Base-by-base conservation (phyloP, 2,329 filamentous ascomycete genomes). In the Aspergillus niger region DNA sequence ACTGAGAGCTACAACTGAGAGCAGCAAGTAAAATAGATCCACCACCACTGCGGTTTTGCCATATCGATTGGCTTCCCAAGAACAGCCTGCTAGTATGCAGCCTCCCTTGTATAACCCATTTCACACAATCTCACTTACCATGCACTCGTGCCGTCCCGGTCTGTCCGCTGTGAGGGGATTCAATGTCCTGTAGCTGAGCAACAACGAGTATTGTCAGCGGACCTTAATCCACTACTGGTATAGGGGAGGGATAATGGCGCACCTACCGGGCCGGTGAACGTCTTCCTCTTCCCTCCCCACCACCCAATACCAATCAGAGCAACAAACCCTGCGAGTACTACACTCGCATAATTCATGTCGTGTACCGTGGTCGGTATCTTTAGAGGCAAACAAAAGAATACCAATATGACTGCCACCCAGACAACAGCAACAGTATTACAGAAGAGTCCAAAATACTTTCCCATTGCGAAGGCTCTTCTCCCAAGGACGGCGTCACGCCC, bases 341-440 rank as follows among this genome's bases (percentile, higher is more conserved):
- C 55, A 52, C 54, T 47, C 10, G 49, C 39, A 51, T 83, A 82
- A 47, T 83, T 83, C 79, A 83, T 82, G 15, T 75, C 80, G 38
- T 77, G 70, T 0, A 74, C 59, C 1, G 76, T 78, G 0, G 80
- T 77, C 0, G 80, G 81, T 66, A 78, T 70, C 0, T 67, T 58
- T 1, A 72, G 72, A 0, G 80, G 81, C 38, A 83, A 81, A 0
- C 74, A 80, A 64, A 80, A 80, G 43, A 83, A 80, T 1, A 82
- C 61, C 38, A 80, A 76, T 0, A 78, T 78, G 6, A 83, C 61
- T 0, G 74, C 47, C 20, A 82, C 74, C 80, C 81, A 85, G 2
- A 75, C 57, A 15, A 79, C 68, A 0, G 79, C 74, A 6, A 82
- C 57, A 0, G 75, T n/a, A 28, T 84, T 83, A 41, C 77, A 51